A percentile compares a stretch with the other conserved stretches of the same genome.
Evolutionary conservation across 2,329 filamentous ascomycete species (phyloP).

Genomic region (Apiospora aurea): DNA sequence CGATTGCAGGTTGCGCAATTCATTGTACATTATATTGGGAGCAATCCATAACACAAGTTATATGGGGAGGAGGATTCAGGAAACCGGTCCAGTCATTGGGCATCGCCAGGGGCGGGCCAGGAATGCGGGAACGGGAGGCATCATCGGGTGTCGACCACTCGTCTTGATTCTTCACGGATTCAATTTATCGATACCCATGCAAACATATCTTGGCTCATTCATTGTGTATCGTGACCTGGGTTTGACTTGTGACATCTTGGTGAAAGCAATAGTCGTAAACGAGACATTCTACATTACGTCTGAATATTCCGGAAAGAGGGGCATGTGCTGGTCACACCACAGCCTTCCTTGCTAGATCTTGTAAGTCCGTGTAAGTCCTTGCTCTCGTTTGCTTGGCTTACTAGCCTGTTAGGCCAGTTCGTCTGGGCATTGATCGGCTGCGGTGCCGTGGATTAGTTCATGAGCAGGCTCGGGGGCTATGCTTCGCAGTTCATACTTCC

Average conservation of each 20-base stretch:
- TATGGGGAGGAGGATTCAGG: conserved; percentile 2
- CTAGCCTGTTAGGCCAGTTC: neutral
- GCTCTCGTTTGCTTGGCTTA: neutral
- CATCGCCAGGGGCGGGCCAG: conserved; percentile 17
- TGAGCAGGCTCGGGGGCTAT: neutral
- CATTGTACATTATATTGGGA: conserved; percentile 21
- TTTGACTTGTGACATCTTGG: neutral
- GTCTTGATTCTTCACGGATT: conserved; percentile 1
- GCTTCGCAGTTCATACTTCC: neutral
- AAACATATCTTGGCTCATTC: neutral
- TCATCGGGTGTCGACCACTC: conserved; percentile 19
- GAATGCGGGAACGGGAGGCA: conserved; percentile 12
- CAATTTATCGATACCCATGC: conserved; percentile 18
- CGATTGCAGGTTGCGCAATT: neutral
- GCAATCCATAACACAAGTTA: conserved; percentile 3
- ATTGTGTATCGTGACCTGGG: neutral
- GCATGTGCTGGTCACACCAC: neutral
- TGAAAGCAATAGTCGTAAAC: neutral
- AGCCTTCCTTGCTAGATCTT: neutral
- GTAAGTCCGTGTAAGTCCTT: neutral
- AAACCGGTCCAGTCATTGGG: conserved; percentile 16
- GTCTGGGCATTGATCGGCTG: conserved; percentile 3
- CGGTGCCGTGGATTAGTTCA: neutral
- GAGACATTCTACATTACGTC: neutral
- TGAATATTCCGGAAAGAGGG: neutral